Conservation (phyloP, 73 alveolate species). For the Paramecium biaurelia region DNA sequence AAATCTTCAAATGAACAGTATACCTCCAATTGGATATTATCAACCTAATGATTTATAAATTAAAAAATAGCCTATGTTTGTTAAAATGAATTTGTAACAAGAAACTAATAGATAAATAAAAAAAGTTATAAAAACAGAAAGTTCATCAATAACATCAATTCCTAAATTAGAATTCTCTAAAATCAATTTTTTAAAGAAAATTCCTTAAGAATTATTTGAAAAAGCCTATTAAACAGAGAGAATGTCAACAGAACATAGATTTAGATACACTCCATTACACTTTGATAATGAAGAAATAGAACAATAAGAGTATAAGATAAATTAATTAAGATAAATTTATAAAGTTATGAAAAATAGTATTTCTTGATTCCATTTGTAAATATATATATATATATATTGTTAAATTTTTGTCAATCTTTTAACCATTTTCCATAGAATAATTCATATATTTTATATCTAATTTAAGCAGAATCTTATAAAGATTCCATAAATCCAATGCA, state of each 20-base stretch:
- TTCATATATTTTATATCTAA: background rate
- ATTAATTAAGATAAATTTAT: background rate
- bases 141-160: background rate
- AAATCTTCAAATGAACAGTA: background rate
- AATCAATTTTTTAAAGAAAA: background rate
- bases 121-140: background rate
- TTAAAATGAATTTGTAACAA: background rate
- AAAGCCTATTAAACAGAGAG: background rate
- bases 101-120: background rate
- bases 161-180: background rate
- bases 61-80: background rate
- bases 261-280: conserved; percentile 2
- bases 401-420: conserved; percentile 16
- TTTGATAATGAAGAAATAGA: background rate
- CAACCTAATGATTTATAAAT: background rate
- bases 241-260: background rate
- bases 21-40: conserved; percentile 14
- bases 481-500: conserved; percentile 11
- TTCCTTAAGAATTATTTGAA: background rate
- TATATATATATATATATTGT: background rate
- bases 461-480: background rate
- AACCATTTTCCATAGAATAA: conserved; percentile 25
- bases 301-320: background rate
- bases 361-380: background rate
- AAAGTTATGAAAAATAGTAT: background rate